phyloP scores from a whole-genome alignment of 192 early-diverging fungal genomes.

The Jimgerdemannia flammicorona region DNA sequence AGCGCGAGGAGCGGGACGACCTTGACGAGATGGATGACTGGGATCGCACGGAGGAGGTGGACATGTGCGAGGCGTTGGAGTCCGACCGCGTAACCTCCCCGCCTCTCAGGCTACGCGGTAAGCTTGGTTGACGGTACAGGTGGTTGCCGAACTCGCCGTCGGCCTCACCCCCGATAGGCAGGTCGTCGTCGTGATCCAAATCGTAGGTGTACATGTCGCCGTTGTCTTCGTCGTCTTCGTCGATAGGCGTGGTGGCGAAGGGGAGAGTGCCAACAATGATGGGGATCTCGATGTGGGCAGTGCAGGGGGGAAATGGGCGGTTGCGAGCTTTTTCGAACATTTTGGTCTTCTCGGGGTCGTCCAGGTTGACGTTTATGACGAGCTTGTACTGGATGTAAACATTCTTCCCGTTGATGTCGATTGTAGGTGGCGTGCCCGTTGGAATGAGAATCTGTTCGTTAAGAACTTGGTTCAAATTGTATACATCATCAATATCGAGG shows the following conservation, averaged over 20 bases:
- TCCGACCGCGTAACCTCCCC: background rate
- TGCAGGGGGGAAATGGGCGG: background rate
- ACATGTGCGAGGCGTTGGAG: background rate
- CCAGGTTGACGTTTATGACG: background rate
- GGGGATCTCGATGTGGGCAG: slow-evolving; percentile 17
- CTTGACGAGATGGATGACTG: background rate
- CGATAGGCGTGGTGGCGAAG: slow-evolving; percentile 29
- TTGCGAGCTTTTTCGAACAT: background rate
- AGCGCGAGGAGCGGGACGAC: background rate
- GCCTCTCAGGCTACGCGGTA: background rate
- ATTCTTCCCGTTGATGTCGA: background rate
- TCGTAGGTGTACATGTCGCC: background rate
- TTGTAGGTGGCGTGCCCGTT: slow-evolving; percentile 1
- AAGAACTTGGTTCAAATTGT: background rate
- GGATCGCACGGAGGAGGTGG: background rate
- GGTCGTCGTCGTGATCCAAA: background rate
- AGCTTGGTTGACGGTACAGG: background rate
- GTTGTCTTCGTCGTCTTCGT: slow-evolving; percentile 28
- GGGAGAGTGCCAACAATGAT: slow-evolving; percentile 34
- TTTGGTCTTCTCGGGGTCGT: background rate
- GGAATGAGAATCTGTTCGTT: slow-evolving; percentile 1
- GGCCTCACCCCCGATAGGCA: background rate
- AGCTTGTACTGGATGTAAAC: background rate
- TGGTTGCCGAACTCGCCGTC: background rate
- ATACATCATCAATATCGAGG: background rate